phyloP scores from a whole-genome alignment of 2,329 filamentous ascomycete genomes.

The Colletotrichum tofieldiae region DNA sequence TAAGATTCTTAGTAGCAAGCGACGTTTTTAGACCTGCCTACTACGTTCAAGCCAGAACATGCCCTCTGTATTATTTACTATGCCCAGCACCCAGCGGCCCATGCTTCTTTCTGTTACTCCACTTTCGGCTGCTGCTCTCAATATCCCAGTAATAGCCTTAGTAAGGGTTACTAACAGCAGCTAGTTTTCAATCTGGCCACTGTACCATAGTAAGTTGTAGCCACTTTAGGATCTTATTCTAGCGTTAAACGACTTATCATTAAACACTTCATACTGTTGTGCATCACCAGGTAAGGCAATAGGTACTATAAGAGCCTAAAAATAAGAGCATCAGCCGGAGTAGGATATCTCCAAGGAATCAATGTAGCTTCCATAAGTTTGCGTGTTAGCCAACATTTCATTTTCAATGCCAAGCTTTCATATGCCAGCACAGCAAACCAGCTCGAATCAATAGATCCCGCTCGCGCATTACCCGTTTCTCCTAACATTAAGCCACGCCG shows the following conservation, averaged over 20 bases:
- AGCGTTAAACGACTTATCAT: not conserved
- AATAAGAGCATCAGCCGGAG: slow-evolving; percentile 9
- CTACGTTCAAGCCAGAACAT: too few species aligned
- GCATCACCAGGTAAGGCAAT: not conserved
- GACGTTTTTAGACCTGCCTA: too few species aligned
- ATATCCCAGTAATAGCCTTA: too few species aligned
- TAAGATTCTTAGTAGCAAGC: too few species aligned
- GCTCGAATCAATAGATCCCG: slow-evolving; percentile 5
- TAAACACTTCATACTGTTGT: not conserved
- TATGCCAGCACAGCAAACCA: not conserved
- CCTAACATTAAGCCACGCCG: not conserved
- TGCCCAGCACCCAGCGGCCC: too few species aligned
- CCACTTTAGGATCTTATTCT: not conserved
- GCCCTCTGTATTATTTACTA: too few species aligned
- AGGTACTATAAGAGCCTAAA: not conserved
- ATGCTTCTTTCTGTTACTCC: too few species aligned
- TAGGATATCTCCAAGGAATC: not conserved
- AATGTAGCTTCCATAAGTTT: not conserved
- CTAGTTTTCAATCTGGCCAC: too few species aligned
- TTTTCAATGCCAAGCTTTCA: not conserved
- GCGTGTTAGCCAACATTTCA: not conserved
- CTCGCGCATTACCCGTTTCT: not conserved
- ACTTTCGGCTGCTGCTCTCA: too few species aligned
- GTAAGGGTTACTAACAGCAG: too few species aligned
- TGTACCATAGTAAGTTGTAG: not conserved